Percentiles rank a stretch among this genome's conserved stretches.
Evolutionary conservation across 768 basidiomycete genomes (phyloP).

Genomic region (Rhizopogon roseolus): DNA sequence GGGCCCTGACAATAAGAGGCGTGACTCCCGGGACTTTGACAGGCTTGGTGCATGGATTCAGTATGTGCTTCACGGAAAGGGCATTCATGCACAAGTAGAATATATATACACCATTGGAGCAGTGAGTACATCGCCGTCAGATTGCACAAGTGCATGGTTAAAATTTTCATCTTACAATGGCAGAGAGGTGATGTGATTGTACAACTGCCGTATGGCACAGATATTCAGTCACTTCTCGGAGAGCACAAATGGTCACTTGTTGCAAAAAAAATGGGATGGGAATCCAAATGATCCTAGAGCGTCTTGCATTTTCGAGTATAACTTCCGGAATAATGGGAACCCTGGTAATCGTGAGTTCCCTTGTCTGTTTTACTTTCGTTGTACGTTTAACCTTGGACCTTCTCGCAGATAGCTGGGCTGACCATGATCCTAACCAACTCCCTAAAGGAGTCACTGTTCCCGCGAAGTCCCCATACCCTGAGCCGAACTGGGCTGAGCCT

Average conservation of each 20-base stretch:
- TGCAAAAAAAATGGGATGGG: slow-evolving; percentile 6
- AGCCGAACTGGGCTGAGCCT: slow-evolving; percentile 17
- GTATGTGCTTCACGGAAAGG: slow-evolving; percentile 13
- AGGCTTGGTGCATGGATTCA: slow-evolving; percentile 21
- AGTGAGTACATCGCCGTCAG: slow-evolving; percentile 14
- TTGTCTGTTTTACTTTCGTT: not conserved
- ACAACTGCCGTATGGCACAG: slow-evolving; percentile 18
- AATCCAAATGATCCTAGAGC: slow-evolving; percentile 9
- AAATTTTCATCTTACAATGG: not conserved
- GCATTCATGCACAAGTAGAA: slow-evolving; percentile 11
- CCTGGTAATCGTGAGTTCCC: slow-evolving; percentile 23
- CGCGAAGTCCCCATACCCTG: slow-evolving; percentile 20
- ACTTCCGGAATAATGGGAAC: slow-evolving; percentile 26
- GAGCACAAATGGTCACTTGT: slow-evolving; percentile 19
- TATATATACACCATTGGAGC: slow-evolving; percentile 24
- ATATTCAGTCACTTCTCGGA: slow-evolving; percentile 23
- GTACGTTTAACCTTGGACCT: not conserved
- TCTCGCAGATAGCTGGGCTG: slow-evolving; percentile 21
- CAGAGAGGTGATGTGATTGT: slow-evolving; percentile 26
- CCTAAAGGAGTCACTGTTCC: slow-evolving; percentile 8
- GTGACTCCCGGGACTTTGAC: slow-evolving; percentile 14
- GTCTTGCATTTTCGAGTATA: slow-evolving; percentile 23
- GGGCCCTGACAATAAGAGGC: slow-evolving; percentile 1
- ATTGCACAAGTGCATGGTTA: not conserved
- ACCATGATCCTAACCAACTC: slow-evolving; percentile 11